phyloP scores from a whole-genome alignment of 169 alveolate species.

The Eimeria sp. region DNA sequence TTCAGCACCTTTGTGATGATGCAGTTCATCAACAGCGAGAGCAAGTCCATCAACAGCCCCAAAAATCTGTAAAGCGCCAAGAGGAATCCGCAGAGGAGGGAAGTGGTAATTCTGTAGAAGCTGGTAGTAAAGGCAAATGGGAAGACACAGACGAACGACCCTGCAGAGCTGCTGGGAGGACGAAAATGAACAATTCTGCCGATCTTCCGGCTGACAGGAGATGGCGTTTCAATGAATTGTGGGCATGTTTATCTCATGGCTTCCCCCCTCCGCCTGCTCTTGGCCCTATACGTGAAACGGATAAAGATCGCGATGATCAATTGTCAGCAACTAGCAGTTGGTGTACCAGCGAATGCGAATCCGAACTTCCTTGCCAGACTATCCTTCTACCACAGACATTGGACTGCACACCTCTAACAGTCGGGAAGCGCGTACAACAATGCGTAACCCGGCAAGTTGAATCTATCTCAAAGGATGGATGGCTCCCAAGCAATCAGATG shows the following conservation, averaged over 20 bases:
- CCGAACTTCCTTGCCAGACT: slow-evolving; percentile 69
- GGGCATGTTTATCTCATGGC: slow-evolving; percentile 58
- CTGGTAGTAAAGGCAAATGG: neutral
- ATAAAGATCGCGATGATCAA: neutral
- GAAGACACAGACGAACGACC: neutral
- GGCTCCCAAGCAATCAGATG: slow-evolving; percentile 52
- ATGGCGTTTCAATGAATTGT: slow-evolving; percentile 50
- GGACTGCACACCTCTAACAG: neutral
- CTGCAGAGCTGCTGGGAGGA: neutral
- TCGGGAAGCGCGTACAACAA: neutral
- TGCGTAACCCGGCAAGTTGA: neutral
- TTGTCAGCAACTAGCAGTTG: neutral
- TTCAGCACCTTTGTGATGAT: neutral
- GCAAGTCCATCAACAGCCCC: neutral
- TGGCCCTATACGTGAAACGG: neutral
- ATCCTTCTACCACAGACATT: neutral
- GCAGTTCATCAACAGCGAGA: neutral
- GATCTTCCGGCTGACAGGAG: slow-evolving; percentile 26
- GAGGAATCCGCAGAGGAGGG: neutral
- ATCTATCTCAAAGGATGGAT: slow-evolving; percentile 24
- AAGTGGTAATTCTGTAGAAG: neutral
- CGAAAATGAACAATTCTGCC: neutral
- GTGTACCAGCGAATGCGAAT: slow-evolving; percentile 54
- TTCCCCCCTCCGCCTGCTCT: slow-evolving; percentile 22
- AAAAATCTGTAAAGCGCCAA: neutral